These are phyloP conservation scores for Eucalyptus dawsonii DNA, from an alignment of 345 rosid species.

Conservation along the genomic window DNA sequence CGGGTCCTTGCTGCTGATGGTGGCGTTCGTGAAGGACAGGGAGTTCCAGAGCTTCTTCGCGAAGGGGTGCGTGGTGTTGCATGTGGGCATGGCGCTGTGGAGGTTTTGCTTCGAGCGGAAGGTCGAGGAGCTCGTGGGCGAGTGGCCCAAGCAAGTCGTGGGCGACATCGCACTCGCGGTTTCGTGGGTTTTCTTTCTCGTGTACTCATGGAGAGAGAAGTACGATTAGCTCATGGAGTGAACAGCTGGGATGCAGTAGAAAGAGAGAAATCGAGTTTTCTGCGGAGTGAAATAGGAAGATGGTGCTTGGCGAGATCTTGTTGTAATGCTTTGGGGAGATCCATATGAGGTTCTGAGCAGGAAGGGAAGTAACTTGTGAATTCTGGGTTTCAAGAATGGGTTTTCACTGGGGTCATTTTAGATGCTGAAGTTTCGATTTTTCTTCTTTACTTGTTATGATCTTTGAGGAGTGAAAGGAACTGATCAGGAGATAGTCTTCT, in stretches of 20 bases:
- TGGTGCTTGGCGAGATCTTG: background rate
- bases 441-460: background rate
- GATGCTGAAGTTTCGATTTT: background rate
- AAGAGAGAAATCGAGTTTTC: background rate
- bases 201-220: constrained; percentile 85
- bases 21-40: constrained; percentile 63
- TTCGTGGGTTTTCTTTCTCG: constrained; percentile 81
- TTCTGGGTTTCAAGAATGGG: background rate
- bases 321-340: background rate
- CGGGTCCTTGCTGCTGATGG: constrained; percentile 70
- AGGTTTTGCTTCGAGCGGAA: constrained; percentile 58
- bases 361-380: background rate
- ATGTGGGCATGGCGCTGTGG: constrained; percentile 64
- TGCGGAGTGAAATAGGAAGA: background rate
- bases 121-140: constrained; percentile 59
- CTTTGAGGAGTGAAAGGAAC: background rate
- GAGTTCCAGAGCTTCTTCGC: constrained; percentile 82
- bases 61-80: constrained; percentile 61
- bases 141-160: constrained; percentile 53
- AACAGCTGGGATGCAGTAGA: background rate
- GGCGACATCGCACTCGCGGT: constrained; percentile 65
- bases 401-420: background rate
- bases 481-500: background rate
- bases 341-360: background rate
- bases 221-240: constrained; percentile 33